These are phyloP conservation scores for Phytophthora pluvialis DNA, from an alignment of 352 stramenopile genomes.

Conservation along the genomic window DNA sequence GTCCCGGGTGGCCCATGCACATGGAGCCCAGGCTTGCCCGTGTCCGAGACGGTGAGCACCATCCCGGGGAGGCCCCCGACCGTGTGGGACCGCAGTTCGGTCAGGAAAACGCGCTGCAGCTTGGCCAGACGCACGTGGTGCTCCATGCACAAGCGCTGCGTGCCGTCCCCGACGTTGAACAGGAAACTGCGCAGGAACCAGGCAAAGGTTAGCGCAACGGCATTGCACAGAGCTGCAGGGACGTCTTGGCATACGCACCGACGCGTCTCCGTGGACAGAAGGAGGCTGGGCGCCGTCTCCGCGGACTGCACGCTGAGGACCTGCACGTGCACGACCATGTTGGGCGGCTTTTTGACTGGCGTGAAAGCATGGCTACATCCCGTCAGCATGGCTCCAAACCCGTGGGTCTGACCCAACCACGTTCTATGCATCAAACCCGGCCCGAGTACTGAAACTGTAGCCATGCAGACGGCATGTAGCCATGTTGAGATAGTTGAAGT, in stretches of 20 bases:
- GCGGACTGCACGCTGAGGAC: conserved; percentile 76
- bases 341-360: conserved; percentile 5
- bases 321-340: conserved; percentile 82
- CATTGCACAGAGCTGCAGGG: neutral
- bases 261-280: conserved; percentile 71
- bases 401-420: too few relatives aligned
- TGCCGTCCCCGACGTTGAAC: conserved; percentile 92
- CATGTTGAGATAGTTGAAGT: conserved; percentile 1
- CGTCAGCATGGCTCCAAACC: neutral
- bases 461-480: too few relatives aligned
- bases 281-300: conserved; percentile 76
- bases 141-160: conserved; percentile 92
- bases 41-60: conserved; percentile 90
- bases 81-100: conserved; percentile 78
- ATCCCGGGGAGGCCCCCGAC: conserved; percentile 88
- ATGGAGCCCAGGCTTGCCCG: conserved; percentile 74
- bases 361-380: neutral
- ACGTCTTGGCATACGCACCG: conserved; percentile 35
- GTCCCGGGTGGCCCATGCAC: conserved; percentile 79
- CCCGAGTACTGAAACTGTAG: too few relatives aligned
- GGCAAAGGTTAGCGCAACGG: conserved; percentile 9
- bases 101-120: conserved; percentile 86
- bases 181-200: conserved; percentile 61
- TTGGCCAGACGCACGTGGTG: conserved; percentile 90
- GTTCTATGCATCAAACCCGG: too few relatives aligned